Base-by-base conservation (phyloP, 1,284 basidiomycete species). In the Trichosporon sp. region DNA sequence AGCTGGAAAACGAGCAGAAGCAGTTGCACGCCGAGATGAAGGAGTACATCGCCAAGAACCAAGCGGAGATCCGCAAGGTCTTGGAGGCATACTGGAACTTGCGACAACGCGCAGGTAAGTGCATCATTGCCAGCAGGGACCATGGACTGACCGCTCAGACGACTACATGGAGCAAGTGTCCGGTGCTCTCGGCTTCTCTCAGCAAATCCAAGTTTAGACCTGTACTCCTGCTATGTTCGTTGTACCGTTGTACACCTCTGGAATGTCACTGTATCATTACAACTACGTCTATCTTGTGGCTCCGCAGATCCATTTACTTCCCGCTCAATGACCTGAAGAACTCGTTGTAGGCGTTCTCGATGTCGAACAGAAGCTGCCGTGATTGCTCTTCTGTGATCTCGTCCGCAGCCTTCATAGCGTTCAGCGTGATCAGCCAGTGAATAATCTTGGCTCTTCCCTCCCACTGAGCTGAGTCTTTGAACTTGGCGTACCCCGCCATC, bases 311-410 rank as follows among this genome's bases (percentile, higher is more conserved):
- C 8, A 7, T 10, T 27, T 54, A 54, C 49, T 54, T 54, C 6
- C 49, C 49, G 60, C 78, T 76, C 11, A 95, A 78, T 73, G 91
- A 92, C 37, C 90, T 84, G 84, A 95, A 96, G 83, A 94, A 99
- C 79, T 96, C 94, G 14, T 90, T 89, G 76, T 99, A 99, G 0
- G 95, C 95, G 71, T 95, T 88, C 72, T 99, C 95, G 58, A 98
- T 91, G 74, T 99, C 96, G 75, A 98, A 99, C 7, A 94, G 84
- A 71, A 98, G 86, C 91, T 97, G 73, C 64, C 96, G 84, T 1
- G 91, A 90, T 75, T 99, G 94, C 70, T 98, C 95, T 65, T 99
- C 95, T 0, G 90, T 89, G 59, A 99, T 89, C 80, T 97, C 94
- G 73, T 98, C 95, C 29, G 92, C 93, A 5, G 93, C 96, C 76